phyloP scores from a whole-genome alignment of 352 stramenopile species.

The Globisporangium uncinulatum region DNA sequence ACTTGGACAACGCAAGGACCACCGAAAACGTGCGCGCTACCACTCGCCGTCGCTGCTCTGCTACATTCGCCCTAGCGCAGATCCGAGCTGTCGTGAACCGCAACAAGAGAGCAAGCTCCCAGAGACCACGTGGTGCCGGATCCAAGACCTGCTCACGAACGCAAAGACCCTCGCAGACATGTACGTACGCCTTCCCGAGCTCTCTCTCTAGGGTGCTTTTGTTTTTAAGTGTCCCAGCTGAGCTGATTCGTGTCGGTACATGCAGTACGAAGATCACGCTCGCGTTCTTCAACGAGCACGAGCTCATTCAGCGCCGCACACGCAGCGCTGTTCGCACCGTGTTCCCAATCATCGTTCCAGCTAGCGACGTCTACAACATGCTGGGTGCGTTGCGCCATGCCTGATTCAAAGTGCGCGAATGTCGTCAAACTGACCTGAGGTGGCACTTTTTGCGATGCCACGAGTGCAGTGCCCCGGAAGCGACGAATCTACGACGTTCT shows the following conservation, averaged over 20 bases:
- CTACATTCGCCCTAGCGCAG: not conserved
- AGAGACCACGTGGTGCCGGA: slow-evolving; percentile 22
- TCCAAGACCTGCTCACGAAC: slow-evolving; percentile 29
- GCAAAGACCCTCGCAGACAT: slow-evolving; percentile 50
- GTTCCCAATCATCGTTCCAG: slow-evolving; percentile 44
- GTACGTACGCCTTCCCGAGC: slow-evolving; percentile 15
- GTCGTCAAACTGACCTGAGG: not conserved
- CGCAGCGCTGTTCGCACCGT: slow-evolving; percentile 3
- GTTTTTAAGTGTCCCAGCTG: not conserved
- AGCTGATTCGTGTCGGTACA: not conserved
- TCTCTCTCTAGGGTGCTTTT: too few species aligned
- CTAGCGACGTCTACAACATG: slow-evolving; percentile 64
- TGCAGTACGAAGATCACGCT: slow-evolving; percentile 43
- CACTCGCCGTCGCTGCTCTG: not conserved
- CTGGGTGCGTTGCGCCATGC: slow-evolving; percentile 23
- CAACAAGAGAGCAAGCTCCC: slow-evolving; percentile 15
- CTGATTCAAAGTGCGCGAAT: too few species aligned
- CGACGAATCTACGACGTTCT: slow-evolving; percentile 72
- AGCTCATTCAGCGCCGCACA: slow-evolving; percentile 19
- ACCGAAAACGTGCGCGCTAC: slow-evolving; percentile 6
- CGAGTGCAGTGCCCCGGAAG: slow-evolving; percentile 47
- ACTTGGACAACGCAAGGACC: not conserved
- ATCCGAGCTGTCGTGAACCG: not conserved
- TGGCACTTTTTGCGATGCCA: not conserved
- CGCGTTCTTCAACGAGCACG: slow-evolving; percentile 64